phyloP scores from a whole-genome alignment of 202 grass and related monocot species.

The Hordeum pubiflorum region DNA sequence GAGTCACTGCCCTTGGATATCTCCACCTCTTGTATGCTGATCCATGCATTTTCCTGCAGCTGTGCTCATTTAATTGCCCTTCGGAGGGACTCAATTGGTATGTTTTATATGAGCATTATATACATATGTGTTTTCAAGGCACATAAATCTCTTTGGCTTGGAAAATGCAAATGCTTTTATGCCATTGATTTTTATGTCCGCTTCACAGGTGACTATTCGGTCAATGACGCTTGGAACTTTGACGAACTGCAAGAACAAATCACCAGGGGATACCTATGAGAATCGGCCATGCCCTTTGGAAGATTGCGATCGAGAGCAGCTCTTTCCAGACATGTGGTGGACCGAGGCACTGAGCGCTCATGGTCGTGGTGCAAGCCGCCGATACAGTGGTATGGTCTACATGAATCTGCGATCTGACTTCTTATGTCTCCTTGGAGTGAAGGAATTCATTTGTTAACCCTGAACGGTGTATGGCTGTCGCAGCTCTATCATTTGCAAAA shows the following conservation, averaged over 20 bases:
- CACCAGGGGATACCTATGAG: constrained; percentile 69
- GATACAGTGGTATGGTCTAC: neutral
- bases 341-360: neutral
- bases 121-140: neutral
- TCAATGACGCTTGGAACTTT: constrained; percentile 74
- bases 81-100: constrained; percentile 79
- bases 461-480: neutral
- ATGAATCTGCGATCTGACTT: neutral
- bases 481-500: neutral
- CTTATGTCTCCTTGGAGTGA: neutral
- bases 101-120: neutral
- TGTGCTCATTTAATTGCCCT: constrained; percentile 86
- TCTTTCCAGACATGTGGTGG: neutral
- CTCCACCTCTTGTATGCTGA: neutral
- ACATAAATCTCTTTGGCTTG: neutral
- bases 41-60: constrained; percentile 39
- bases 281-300: neutral
- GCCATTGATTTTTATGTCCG: neutral
- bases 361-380: neutral
- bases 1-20: neutral
- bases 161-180: neutral
- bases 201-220: constrained; percentile 70
- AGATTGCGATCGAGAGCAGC: neutral
- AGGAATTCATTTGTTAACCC: neutral
- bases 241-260: constrained; percentile 64